A percentile compares a stretch with the other conserved stretches of the same genome.
These are phyloP conservation scores for Alternaria infectoria DNA, from an alignment of 2,329 filamentous ascomycete genomes.

Conservation along the genomic window DNA sequence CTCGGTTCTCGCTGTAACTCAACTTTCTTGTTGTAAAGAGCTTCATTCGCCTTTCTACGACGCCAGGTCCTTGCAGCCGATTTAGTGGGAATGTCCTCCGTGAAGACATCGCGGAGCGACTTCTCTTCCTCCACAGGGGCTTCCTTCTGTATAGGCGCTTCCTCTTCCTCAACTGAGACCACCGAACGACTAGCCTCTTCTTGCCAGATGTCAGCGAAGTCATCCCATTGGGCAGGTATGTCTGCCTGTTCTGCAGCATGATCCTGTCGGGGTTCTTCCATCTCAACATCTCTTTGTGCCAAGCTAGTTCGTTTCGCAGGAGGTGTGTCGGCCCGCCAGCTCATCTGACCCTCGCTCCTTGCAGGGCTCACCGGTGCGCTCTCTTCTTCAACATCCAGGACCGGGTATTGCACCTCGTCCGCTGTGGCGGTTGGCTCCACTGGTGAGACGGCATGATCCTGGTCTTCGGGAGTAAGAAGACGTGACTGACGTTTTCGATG, in stretches of 20 bases:
- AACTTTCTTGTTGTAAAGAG: conserved; percentile 48
- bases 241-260: not conserved
- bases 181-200: conserved; percentile 54
- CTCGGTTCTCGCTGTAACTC: conserved; percentile 26
- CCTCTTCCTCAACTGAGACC: conserved; percentile 22
- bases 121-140: conserved; percentile 17
- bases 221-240: conserved; percentile 12
- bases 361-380: conserved; percentile 39
- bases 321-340: conserved; percentile 38
- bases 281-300: not conserved
- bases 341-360: conserved; percentile 44
- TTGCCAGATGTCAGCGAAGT: conserved; percentile 54
- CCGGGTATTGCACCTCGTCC: conserved; percentile 37
- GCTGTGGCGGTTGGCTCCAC: conserved; percentile 11
- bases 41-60: conserved; percentile 47
- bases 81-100: conserved; percentile 33
- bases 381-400: conserved; percentile 18
- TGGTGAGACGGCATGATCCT: conserved; percentile 27
- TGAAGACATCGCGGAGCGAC: conserved; percentile 44
- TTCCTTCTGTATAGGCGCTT: conserved; percentile 8
- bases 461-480: conserved; percentile 46
- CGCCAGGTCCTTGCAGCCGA: conserved; percentile 52
- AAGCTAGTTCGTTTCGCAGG: not conserved
- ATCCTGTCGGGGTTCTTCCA: conserved; percentile 3
- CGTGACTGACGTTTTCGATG: conserved; percentile 33